phyloP scores from a whole-genome alignment of 257 asterid species.

The Ophiorrhiza pumila region DNA sequence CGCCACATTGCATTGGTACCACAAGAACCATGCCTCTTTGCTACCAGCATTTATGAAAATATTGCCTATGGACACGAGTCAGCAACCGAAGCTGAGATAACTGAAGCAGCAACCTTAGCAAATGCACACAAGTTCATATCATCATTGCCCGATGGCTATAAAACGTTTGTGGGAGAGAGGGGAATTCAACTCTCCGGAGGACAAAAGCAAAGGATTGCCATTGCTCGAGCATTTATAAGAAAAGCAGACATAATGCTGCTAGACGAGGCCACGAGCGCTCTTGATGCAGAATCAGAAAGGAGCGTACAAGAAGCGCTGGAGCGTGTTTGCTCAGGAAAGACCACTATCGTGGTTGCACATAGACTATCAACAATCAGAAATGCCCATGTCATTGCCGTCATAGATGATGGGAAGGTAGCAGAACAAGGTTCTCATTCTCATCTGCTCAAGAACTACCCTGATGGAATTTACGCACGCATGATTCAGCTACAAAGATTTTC shows the following conservation, averaged over 20 bases:
- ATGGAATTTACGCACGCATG: conserved; percentile 79
- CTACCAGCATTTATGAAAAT: conserved; percentile 67
- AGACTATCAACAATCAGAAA: conserved; percentile 67
- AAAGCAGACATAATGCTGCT: conserved; percentile 67
- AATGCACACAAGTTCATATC: conserved; percentile 64
- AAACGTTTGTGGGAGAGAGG: conserved; percentile 66
- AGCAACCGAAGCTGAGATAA: conserved; percentile 61
- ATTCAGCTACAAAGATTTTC: conserved; percentile 68
- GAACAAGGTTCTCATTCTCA: conserved; percentile 88
- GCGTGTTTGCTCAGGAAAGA: conserved; percentile 68
- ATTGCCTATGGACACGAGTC: conserved; percentile 74
- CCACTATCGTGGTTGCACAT: conserved; percentile 75
- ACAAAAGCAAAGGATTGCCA: conserved; percentile 79
- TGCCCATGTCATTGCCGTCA: conserved; percentile 71
- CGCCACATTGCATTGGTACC: conserved; percentile 71
- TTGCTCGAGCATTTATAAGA: conserved; percentile 70
- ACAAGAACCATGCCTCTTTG: conserved; percentile 84
- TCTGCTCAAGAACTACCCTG: conserved; percentile 59
- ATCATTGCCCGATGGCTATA: conserved; percentile 50
- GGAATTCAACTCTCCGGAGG: conserved; percentile 86
- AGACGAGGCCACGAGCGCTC: conserved; percentile 88
- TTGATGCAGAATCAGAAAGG: conserved; percentile 71
- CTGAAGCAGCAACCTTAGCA: conserved; percentile 70
- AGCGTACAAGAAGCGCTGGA: conserved; percentile 70
- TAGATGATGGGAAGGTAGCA: conserved; percentile 83